These are phyloP conservation scores for Hyphopichia khmerensis DNA, from an alignment of 1,139 yeast species.

Conservation along the genomic window DNA sequence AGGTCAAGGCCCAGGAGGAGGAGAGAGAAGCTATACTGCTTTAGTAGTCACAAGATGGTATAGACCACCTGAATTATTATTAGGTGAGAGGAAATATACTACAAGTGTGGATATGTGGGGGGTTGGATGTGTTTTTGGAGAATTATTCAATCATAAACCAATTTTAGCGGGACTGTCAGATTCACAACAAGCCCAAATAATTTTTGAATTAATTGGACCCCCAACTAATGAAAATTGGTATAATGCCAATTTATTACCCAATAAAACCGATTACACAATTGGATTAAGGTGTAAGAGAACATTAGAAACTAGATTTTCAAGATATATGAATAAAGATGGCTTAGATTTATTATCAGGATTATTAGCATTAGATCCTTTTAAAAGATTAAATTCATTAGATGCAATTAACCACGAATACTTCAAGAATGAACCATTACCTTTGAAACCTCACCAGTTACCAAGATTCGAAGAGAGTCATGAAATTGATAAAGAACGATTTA, in stretches of 20 bases:
- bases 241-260: conserved; percentile 62
- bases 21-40: conserved; percentile 77
- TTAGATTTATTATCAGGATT: conserved; percentile 52
- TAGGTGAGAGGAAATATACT: conserved; percentile 84
- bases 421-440: conserved; percentile 61
- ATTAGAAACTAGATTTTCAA: conserved; percentile 45
- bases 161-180: conserved; percentile 85
- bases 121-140: conserved; percentile 94
- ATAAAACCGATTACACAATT: conserved; percentile 42
- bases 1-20: conserved; percentile 67
- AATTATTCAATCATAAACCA: conserved; percentile 77
- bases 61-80: conserved; percentile 86
- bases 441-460: conserved; percentile 56
- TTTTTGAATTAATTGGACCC: conserved; percentile 79
- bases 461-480: conserved; percentile 86
- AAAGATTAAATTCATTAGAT: conserved; percentile 72
- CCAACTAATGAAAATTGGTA: conserved; percentile 71
- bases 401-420: conserved; percentile 77
- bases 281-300: conserved; percentile 53
- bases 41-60: conserved; percentile 97
- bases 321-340: conserved; percentile 32
- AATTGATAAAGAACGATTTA: conserved; percentile 68
- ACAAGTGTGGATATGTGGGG: conserved; percentile 98
- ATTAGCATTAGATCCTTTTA: conserved; percentile 64
- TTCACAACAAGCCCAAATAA: conserved; percentile 82